Conservation (phyloP, 176 grass and related monocot species). For the Chloris gayana region DNA sequence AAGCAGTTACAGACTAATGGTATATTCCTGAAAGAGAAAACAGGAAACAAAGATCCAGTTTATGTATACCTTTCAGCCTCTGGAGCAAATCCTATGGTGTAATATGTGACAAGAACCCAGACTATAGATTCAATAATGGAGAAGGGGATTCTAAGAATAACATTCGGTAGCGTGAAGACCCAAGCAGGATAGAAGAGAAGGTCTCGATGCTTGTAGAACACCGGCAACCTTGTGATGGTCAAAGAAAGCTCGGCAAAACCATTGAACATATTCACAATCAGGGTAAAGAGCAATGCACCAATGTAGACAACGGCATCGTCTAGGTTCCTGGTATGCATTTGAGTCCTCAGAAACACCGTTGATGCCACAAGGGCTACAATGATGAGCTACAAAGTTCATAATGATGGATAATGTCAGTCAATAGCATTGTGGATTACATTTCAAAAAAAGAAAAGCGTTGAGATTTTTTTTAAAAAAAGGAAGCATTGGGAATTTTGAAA, state of each 20-base stretch:
- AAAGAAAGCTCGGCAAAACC: conserved; percentile 92
- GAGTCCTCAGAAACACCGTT: conserved; percentile 74
- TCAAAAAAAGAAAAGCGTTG: neutral
- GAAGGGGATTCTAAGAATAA: conserved; percentile 78
- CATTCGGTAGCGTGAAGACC: conserved; percentile 82
- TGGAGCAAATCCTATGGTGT: conserved; percentile 82
- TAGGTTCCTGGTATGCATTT: conserved; percentile 67
- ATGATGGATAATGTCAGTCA: conserved; percentile 3
- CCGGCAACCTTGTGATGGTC: conserved; percentile 80
- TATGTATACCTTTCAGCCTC: conserved; percentile 77
- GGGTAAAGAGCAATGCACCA: conserved; percentile 75
- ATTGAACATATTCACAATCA: conserved; percentile 98
- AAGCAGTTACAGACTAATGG: conserved; percentile 2
- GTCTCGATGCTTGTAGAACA: conserved; percentile 98
- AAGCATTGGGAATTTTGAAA: neutral
- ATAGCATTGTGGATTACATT: neutral
- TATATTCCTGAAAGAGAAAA: conserved; percentile 8
- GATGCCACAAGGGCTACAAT: conserved; percentile 71
- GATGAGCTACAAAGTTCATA: conserved; percentile 60
- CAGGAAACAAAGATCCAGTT: neutral
- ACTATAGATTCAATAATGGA: conserved; percentile 83
- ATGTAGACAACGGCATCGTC: conserved; percentile 79
- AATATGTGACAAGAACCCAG: conserved; percentile 89
- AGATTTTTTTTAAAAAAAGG: too few species aligned
- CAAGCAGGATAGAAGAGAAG: conserved; percentile 96